Evolutionary conservation across 2,329 filamentous ascomycete species (phyloP).

Genomic region (Phialophora macrospora): DNA sequence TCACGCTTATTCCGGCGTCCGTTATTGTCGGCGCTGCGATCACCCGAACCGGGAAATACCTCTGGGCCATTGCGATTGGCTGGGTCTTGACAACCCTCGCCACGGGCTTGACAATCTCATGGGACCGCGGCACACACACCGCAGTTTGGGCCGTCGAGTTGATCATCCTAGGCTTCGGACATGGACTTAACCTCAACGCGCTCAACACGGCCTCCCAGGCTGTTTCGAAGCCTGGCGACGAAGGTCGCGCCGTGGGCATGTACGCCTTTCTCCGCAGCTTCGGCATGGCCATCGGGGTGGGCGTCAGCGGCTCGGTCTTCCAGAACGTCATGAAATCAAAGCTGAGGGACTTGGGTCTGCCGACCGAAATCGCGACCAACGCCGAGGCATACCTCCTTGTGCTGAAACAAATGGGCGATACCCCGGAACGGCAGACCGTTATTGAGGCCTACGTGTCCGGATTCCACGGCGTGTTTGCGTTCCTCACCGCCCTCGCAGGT

Average conservation of each 20-base stretch:
- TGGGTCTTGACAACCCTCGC: constrained; percentile 48
- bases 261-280: constrained; percentile 49
- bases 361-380: constrained; percentile 19
- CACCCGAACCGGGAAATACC: constrained; percentile 43
- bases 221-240: constrained; percentile 43
- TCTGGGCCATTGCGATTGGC: constrained; percentile 52
- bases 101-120: constrained; percentile 47
- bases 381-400: constrained; percentile 31
- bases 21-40: constrained; percentile 44
- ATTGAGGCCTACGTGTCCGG: constrained; percentile 26
- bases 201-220: constrained; percentile 51
- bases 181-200: constrained; percentile 50
- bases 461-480: constrained; percentile 31
- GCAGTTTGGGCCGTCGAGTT: constrained; percentile 47
- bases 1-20: constrained; percentile 40
- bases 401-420: constrained; percentile 10
- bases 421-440: constrained; percentile 10
- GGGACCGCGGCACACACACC: constrained; percentile 43
- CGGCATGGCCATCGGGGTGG: constrained; percentile 54
- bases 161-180: constrained; percentile 49
- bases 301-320: constrained; percentile 48
- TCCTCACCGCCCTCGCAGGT: constrained; percentile 25
- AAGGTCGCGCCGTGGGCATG: constrained; percentile 45
- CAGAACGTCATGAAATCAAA: constrained; percentile 47
- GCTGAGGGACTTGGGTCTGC: constrained; percentile 35